Evolutionary conservation across 139 green algal species (phyloP).

Genomic region (Spirogloea muscicola): DNA sequence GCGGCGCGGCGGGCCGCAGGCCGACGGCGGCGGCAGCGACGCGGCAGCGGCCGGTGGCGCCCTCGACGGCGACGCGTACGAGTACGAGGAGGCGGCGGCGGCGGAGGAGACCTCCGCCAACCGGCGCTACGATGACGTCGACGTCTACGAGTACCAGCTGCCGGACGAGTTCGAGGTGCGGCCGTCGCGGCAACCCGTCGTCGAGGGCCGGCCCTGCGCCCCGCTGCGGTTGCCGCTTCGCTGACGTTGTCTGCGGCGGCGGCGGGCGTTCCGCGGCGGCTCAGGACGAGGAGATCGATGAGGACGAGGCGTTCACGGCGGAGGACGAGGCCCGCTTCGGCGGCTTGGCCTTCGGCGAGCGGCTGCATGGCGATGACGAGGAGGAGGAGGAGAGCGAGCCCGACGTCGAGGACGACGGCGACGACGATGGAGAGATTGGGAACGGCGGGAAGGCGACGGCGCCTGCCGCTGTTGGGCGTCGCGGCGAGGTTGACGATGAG

Average conservation of each 20-base stretch:
- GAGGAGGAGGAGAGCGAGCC: constrained; percentile 42
- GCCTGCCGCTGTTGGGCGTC: too few species aligned
- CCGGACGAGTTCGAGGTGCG: constrained; percentile 69
- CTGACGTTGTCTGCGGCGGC: too few species aligned
- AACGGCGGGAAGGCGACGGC: constrained; percentile 38
- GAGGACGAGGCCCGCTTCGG: constrained; percentile 80
- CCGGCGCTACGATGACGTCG: constrained; percentile 62
- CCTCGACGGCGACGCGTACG: too few species aligned
- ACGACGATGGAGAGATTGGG: constrained; percentile 47
- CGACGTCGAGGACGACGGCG: too few species aligned
- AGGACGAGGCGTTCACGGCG: constrained; percentile 84
- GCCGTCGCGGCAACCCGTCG: too few species aligned
- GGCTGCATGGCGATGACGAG: constrained; percentile 18
- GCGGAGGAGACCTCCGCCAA: constrained; percentile 29
- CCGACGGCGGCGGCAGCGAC: too few species aligned
- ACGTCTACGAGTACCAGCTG: constrained; percentile 86
- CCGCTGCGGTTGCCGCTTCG: too few species aligned
- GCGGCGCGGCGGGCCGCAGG: too few species aligned
- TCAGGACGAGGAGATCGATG: constrained; percentile 93
- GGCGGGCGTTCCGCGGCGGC: too few species aligned
- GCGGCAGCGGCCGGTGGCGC: too few species aligned
- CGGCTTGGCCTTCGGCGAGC: constrained; percentile 56
- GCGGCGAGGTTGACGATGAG: too few species aligned
- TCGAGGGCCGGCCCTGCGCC: too few species aligned
- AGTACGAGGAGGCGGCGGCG: constrained; percentile 26